A percentile compares a stretch with the other conserved stretches of the same genome.
phyloP scores from a whole-genome alignment of 176 grass and related monocot species.

The Tillandsia fasciculata region DNA sequence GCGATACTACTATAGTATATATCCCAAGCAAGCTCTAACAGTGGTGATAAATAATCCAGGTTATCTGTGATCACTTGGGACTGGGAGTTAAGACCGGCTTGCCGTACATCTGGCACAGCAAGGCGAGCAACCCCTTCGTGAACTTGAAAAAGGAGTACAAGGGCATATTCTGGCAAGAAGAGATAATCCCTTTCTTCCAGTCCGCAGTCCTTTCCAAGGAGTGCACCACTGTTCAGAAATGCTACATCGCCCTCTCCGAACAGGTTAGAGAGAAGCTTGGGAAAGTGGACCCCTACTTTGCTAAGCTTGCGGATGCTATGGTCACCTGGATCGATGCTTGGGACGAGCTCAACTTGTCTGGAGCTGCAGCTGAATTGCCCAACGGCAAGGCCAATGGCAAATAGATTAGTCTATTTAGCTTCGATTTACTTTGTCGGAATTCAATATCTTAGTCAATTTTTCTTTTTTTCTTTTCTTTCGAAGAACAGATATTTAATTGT shows the following conservation, averaged over 20 bases:
- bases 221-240: constrained; percentile 72
- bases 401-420: background rate
- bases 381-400: background rate
- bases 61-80: constrained; percentile 89
- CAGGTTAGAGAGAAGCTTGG: constrained; percentile 68
- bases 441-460: too few species aligned
- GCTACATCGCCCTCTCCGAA: constrained; percentile 60
- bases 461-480: too few species aligned
- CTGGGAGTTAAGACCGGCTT: constrained; percentile 91
- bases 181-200: constrained; percentile 97
- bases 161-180: constrained; percentile 98
- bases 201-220: constrained; percentile 58
- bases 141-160: constrained; percentile 99
- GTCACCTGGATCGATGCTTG: constrained; percentile 44
- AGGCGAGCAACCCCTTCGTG: constrained; percentile 97
- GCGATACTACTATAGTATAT: background rate
- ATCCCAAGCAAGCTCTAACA: background rate
- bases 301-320: constrained; percentile 40
- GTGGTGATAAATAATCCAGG: constrained; percentile 21
- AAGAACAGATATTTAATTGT: too few species aligned
- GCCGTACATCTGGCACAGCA: constrained; percentile 99
- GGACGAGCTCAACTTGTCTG: constrained; percentile 39
- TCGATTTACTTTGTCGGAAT: too few species aligned
- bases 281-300: constrained; percentile 29
- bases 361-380: constrained; percentile 1